These are phyloP conservation scores for Hirsutella thompsonii DNA, from an alignment of 2,329 filamentous ascomycete species.

Conservation along the genomic window DNA sequence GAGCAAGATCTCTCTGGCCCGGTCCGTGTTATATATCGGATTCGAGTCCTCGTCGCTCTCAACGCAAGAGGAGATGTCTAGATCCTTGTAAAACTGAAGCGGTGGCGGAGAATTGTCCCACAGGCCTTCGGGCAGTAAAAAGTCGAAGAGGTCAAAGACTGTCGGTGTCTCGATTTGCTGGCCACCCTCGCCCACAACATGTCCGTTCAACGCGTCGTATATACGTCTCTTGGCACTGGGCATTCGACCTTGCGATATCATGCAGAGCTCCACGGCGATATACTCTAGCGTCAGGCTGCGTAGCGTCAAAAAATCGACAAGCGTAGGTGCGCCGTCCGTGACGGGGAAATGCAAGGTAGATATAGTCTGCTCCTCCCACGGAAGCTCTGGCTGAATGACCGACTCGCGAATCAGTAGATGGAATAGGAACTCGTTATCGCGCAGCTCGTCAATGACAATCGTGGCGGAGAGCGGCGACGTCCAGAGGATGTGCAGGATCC, in stretches of 20 bases:
- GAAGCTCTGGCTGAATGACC: conserved; percentile 53
- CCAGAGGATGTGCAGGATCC: conserved; percentile 73
- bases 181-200: conserved; percentile 53
- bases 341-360: conserved; percentile 54
- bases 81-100: conserved; percentile 46
- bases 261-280: conserved; percentile 70
- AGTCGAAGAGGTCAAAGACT: conserved; percentile 89
- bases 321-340: conserved; percentile 51
- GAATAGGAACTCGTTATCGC: conserved; percentile 68
- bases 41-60: conserved; percentile 45
- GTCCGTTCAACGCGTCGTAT: conserved; percentile 65
- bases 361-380: conserved; percentile 61
- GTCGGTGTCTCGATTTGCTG: conserved; percentile 56
- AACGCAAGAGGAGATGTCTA: conserved; percentile 55
- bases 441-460: conserved; percentile 66
- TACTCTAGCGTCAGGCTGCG: conserved; percentile 76
- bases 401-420: conserved; percentile 59
- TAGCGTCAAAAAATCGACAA: conserved; percentile 66
- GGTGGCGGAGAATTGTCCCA: conserved; percentile 39
- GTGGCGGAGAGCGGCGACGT: conserved; percentile 64
- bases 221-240: conserved; percentile 58
- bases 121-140: conserved; percentile 45
- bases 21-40: conserved; percentile 53
- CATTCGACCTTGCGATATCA: conserved; percentile 56
- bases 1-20: conserved; percentile 61